Evolutionary conservation across 805 yeast genomes (phyloP).

Genomic region (Wickerhamomyces bisporus): DNA sequence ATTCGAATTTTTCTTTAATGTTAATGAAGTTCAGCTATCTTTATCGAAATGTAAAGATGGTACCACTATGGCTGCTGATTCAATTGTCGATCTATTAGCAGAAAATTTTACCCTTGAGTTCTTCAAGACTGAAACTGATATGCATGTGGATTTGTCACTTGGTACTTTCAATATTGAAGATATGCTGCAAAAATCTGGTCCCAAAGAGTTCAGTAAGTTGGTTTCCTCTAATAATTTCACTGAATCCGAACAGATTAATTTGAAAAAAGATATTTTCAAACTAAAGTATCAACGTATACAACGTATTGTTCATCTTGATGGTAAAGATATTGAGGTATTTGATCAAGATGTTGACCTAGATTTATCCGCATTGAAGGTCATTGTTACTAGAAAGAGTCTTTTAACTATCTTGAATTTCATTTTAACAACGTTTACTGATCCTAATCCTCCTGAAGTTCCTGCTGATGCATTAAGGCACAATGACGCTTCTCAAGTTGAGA

Average conservation of each 20-base stretch:
- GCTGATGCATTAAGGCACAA: slow-evolving; percentile 70
- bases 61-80: slow-evolving; percentile 53
- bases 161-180: slow-evolving; percentile 70
- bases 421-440: slow-evolving; percentile 83
- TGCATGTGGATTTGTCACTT: slow-evolving; percentile 62
- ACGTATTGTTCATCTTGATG: slow-evolving; percentile 51
- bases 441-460: slow-evolving; percentile 61
- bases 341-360: slow-evolving; percentile 73
- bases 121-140: slow-evolving; percentile 50
- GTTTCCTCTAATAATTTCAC: slow-evolving; percentile 56
- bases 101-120: slow-evolving; percentile 58
- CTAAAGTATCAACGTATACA: slow-evolving; percentile 55
- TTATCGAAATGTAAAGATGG: slow-evolving; percentile 65
- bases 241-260: slow-evolving; percentile 31
- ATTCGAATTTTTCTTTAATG: slow-evolving; percentile 68
- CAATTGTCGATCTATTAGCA: slow-evolving; percentile 68
- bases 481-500: slow-evolving; percentile 46
- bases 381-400: slow-evolving; percentile 71
- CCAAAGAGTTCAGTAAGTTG: slow-evolving; percentile 60
- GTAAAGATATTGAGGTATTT: slow-evolving; percentile 55
- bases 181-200: slow-evolving; percentile 57
- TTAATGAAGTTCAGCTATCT: slow-evolving; percentile 57
- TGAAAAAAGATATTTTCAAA: slow-evolving; percentile 47
- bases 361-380: slow-evolving; percentile 73
- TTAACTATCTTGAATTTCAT: slow-evolving; percentile 76